Evolutionary conservation across 257 asterid species (phyloP).

Genomic region (Paulownia fortunei): DNA sequence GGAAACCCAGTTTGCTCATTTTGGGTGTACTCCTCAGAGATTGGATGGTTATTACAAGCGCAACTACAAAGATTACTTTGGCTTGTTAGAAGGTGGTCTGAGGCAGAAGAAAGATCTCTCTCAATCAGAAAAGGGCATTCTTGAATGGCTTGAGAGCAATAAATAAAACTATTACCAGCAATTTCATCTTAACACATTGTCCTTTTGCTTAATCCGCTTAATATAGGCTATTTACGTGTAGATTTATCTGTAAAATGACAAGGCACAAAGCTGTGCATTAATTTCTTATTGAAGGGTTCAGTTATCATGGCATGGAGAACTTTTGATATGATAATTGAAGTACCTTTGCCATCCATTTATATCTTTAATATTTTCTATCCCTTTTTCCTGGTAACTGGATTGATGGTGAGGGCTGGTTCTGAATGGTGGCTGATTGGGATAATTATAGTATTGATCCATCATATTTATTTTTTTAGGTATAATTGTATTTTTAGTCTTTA

Average conservation of each 20-base stretch:
- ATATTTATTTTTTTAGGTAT: too few relatives aligned
- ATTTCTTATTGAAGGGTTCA: too few relatives aligned
- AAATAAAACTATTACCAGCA: conserved; percentile 35
- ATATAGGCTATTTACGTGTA: not conserved
- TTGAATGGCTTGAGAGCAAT: conserved; percentile 77
- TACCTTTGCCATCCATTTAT: too few relatives aligned
- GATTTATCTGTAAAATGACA: not conserved
- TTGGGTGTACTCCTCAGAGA: conserved; percentile 49
- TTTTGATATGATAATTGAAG: not conserved
- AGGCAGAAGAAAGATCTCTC: conserved; percentile 68
- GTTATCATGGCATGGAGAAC: too few relatives aligned
- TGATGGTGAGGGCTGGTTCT: too few relatives aligned
- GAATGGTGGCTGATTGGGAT: too few relatives aligned
- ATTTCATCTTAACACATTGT: not conserved
- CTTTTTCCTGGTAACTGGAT: too few relatives aligned
- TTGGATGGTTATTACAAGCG: conserved; percentile 78
- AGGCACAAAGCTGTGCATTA: not conserved
- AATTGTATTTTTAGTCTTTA: too few relatives aligned
- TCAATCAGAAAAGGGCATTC: conserved; percentile 78
- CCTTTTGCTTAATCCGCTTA: not conserved
- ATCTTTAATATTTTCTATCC: too few relatives aligned
- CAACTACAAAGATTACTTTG: conserved; percentile 81
- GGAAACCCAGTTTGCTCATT: not conserved
- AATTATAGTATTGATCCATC: too few relatives aligned
- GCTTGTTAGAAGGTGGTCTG: conserved; percentile 69